Base-by-base conservation (phyloP, 768 basidiomycete species). In the Kwoniella sp. region DNA sequence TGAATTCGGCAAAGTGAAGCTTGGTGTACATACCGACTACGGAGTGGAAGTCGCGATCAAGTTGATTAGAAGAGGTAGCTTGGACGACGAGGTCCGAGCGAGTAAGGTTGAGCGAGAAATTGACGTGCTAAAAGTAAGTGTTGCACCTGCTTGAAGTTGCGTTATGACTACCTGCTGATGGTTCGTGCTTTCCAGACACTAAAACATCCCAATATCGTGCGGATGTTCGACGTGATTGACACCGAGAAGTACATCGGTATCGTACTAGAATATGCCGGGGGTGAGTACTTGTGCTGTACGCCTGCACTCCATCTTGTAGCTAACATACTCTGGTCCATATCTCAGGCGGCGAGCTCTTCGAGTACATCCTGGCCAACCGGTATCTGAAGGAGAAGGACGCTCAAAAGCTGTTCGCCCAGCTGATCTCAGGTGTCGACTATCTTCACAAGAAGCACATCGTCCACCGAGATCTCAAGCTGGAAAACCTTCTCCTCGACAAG, bases 171-270 rank as follows among this genome's bases (percentile, higher is more conserved):
- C n/a, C n/a, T n/a, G n/a, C n/a, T n/a, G n/a, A n/a, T n/a, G n/a
- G n/a, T n/a, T n/a, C n/a, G n/a, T n/a, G n/a, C n/a, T n/a, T n/a
- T n/a, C n/a, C 78, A 97, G 94, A 88, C 86, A 61, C 86, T 99
- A 66, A 92, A 93, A 79, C 96, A 99, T 72, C 96, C 96, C 0
- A 98, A 98, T 81, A 98, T 99, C 81, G 96, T 98, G 37, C 89
- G 93, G 11, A 84, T 98, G 51, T 97, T 95, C 86, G 96, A 99
- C 78, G 94, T 98, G 23, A 96, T 99, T 71, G 94, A 98, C 81
- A 98, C 96, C 0, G 96, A 98, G 84, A 97, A 96, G 82, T 98
- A 98, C 82, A 98, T 99, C 74, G 96, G 96, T 38, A 99, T 99
- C 78, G 95, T 99, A 72, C 87, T 99, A 67, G 96, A 98, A 81